Conservation (phyloP, 108 stramenopile species). For the Cyclotella kingstonii region DNA sequence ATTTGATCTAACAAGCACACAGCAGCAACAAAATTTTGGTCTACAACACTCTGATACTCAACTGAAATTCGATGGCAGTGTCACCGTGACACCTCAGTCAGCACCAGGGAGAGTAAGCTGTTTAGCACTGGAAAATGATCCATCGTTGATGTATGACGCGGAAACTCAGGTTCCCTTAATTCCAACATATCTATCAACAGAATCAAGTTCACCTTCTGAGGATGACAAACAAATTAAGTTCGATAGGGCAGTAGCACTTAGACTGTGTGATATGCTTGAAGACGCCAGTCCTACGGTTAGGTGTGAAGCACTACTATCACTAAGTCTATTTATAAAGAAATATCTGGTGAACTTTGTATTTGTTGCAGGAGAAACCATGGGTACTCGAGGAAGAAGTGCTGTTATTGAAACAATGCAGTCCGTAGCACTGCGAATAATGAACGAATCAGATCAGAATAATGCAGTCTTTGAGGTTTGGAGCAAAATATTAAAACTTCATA, state of each 20-base stretch:
- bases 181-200: slow-evolving; percentile 12
- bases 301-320: slow-evolving; percentile 76
- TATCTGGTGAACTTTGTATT: slow-evolving; percentile 77
- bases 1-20: no score
- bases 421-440: slow-evolving; percentile 50
- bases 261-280: slow-evolving; percentile 22
- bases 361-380: slow-evolving; percentile 62
- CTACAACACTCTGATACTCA: no score
- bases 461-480: slow-evolving; percentile 73
- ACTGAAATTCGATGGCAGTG: no score
- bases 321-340: slow-evolving; percentile 69
- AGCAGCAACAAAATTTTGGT: no score
- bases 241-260: slow-evolving; percentile 10
- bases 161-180: slow-evolving; percentile 5
- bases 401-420: slow-evolving; percentile 13
- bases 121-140: slow-evolving; percentile 9
- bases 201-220: slow-evolving; percentile 16
- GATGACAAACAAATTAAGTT: slow-evolving; percentile 27
- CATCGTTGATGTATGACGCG: slow-evolving; percentile 34
- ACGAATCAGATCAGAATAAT: slow-evolving; percentile 40
- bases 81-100: no score
- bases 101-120: no score
- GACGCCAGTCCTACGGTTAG: slow-evolving; percentile 86
- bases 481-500: slow-evolving; percentile 55
- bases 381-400: slow-evolving; percentile 14